A percentile compares a stretch with the other conserved stretches of the same genome.
These are phyloP conservation scores for Microstegium vimineum DNA, from an alignment of 176 grass and related monocot genomes.

Conservation along the genomic window DNA sequence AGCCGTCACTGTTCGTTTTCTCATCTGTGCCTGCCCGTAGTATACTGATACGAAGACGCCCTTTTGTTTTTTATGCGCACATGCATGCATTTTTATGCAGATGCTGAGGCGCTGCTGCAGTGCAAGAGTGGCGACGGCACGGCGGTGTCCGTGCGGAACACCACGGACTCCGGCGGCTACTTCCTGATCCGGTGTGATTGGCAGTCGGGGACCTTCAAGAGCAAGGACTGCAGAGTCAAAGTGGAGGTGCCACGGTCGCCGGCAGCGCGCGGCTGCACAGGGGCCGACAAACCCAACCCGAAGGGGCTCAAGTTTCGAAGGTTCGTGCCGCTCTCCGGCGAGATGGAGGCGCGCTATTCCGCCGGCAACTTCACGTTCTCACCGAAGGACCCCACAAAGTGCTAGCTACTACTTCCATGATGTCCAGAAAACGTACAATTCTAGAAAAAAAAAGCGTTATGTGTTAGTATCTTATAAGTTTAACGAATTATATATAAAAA, in stretches of 20 bases:
- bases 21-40: neutral
- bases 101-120: slow-evolving; percentile 38
- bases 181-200: slow-evolving; percentile 53
- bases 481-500: no score
- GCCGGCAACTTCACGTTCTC: slow-evolving; percentile 49
- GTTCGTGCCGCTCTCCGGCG: slow-evolving; percentile 35
- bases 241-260: slow-evolving; percentile 36
- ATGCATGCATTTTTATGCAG: neutral
- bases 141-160: slow-evolving; percentile 17
- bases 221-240: slow-evolving; percentile 45
- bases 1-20: neutral
- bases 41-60: no score
- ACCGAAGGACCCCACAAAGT: slow-evolving; percentile 13
- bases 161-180: slow-evolving; percentile 41
- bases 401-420: slow-evolving; percentile 19
- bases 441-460: no score
- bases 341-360: slow-evolving; percentile 34
- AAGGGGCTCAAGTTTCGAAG: slow-evolving; percentile 46
- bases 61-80: neutral
- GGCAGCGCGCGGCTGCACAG: slow-evolving; percentile 23
- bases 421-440: no score
- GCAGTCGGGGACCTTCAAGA: slow-evolving; percentile 47
- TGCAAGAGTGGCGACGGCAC: slow-evolving; percentile 26
- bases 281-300: neutral
- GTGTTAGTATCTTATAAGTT: no score